Evolutionary conservation across 176 grass and related monocot species (phyloP), one percentile per base, ranked within the genome.

Genomic region (maize (Zea mays)): DNA sequence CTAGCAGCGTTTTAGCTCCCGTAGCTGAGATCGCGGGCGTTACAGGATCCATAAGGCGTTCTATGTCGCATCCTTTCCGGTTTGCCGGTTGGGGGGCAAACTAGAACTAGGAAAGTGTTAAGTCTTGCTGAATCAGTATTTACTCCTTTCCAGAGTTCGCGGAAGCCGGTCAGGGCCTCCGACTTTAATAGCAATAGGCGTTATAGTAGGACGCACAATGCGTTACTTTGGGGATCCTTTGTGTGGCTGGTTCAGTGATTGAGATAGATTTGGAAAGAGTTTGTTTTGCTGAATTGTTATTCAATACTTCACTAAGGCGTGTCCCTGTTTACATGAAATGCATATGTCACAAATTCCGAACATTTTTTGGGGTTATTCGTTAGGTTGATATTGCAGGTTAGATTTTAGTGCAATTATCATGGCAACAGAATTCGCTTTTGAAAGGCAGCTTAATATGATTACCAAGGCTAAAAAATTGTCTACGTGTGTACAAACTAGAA

Each of bases 351-450:
- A 27, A 27, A 27, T 27, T 27, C 27, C 27, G n/a, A 27, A 27
- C 1, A 27, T 27, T n/a, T 44, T 75, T 83, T 45, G 39, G 36
- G 36, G 17, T 13, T 42, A 12, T 45, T 70, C n/a, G 10, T 81
- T 9, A 1, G 14, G 4, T 76, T 60, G n/a, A 12, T 10, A 41
- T 33, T 80, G 70, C 70, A 56, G 13, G 36, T 4, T n/a, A 20
- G 39, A 21, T 83, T 82, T 37, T 60, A 69, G 9, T 34, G 37
- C 15, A 62, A 39, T 67, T 81, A 33, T 20, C 52, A 48, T 77
- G 19, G 16, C 15, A 8, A 11, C 17, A 6, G 11, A 33, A 44
- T 27, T 10, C 81, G 34, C 64, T 65, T 63, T 49, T 19, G 9
- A 2, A 9, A 49, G 76, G 10, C 35, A 6, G 44, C 0, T 0